Evolutionary conservation across 2,329 filamentous ascomycete species (phyloP).

Genomic region (Aschersonia sp.): DNA sequence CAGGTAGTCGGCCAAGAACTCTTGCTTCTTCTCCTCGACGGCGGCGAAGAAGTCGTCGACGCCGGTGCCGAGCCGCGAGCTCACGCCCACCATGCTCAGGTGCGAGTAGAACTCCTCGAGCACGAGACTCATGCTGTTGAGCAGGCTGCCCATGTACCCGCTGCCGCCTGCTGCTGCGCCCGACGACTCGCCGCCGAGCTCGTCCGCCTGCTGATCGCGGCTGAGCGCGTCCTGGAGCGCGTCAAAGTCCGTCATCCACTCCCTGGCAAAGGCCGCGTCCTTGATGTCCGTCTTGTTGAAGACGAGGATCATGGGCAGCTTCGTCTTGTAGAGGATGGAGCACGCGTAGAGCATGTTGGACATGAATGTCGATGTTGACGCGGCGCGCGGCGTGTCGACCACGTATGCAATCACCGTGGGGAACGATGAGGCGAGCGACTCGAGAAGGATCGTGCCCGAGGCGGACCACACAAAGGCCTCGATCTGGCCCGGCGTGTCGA

Average conservation of each 20-base stretch:
- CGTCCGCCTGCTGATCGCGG: slow-evolving; percentile 47
- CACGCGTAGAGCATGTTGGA: slow-evolving; percentile 99
- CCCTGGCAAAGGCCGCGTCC: slow-evolving; percentile 78
- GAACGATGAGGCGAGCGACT: slow-evolving; percentile 83
- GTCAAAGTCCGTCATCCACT: slow-evolving; percentile 99
- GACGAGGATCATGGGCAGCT: slow-evolving; percentile 93
- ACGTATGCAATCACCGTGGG: slow-evolving; percentile 95
- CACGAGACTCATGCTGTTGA: slow-evolving; percentile 97
- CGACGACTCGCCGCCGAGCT: slow-evolving; percentile 59
- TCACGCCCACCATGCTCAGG: slow-evolving; percentile 83
- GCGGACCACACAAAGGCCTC: slow-evolving; percentile 99
- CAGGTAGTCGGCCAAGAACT: slow-evolving; percentile 82
- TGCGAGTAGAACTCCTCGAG: slow-evolving; percentile 96
- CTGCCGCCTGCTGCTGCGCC: slow-evolving; percentile 58
- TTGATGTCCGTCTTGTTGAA: slow-evolving; percentile 99
- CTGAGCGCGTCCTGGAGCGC: slow-evolving; percentile 79
- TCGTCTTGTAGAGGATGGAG: slow-evolving; percentile 97
- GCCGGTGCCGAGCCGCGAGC: slow-evolving; percentile 80
- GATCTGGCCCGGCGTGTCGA: slow-evolving; percentile 95
- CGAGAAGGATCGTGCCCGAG: slow-evolving; percentile 83
- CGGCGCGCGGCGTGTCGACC: slow-evolving; percentile 88
- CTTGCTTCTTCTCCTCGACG: slow-evolving; percentile 71
- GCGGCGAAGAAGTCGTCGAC: slow-evolving; percentile 89
- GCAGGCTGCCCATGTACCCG: slow-evolving; percentile 88
- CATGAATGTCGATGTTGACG: slow-evolving; percentile 95